Base-by-base conservation (phyloP, 2,329 filamentous ascomycete genomes). In the Knufia fluminis region DNA sequence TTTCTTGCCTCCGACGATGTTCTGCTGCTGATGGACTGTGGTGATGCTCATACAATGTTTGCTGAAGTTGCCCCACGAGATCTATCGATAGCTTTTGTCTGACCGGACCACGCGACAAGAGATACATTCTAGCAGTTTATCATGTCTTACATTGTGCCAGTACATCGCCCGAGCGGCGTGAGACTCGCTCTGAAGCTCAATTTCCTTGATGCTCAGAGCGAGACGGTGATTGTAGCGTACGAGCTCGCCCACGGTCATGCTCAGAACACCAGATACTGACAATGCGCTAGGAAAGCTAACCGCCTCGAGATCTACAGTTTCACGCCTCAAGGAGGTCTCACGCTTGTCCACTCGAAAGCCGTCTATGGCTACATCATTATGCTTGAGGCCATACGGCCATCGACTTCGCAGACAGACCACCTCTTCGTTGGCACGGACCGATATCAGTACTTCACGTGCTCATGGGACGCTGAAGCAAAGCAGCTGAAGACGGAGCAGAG, bases 141-240 rank as follows among this genome's bases (percentile, higher is more conserved):
- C 52, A 98, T 98, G 92, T 86, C 92, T 46, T 98, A 97, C 67
- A 74, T 98, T 61, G 89, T 88, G 54, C 90, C 92, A 33, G 92
- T 98, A 50, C 92, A 98, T 67, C 79, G 83, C 60, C 85, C 92
- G 20, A 96, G 87, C 66, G 94, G 88, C 71, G 82, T 96, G 56
- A 82, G 90, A 49, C 86, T 95, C 77, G 91, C 90, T 12, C 67
- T 97, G 57, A 86, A 84, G 63, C 76, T 91, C 53, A 82, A 80
- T 59, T 83, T 97, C 60, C 72, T 94, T 46, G 77, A 79, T 38
- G 71, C 79, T 3, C 79, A 86, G 45, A 80, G 89, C 53, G 85
- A 94, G 60, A 89, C 86, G 60, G 73, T 98, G 54, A 80, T 96
- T 47, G 75, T 96, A 61, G 88, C 89, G 90, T 96, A 77, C 70